Base-by-base conservation (phyloP, 257 asterid species). In the Nicotiana attenuata region DNA sequence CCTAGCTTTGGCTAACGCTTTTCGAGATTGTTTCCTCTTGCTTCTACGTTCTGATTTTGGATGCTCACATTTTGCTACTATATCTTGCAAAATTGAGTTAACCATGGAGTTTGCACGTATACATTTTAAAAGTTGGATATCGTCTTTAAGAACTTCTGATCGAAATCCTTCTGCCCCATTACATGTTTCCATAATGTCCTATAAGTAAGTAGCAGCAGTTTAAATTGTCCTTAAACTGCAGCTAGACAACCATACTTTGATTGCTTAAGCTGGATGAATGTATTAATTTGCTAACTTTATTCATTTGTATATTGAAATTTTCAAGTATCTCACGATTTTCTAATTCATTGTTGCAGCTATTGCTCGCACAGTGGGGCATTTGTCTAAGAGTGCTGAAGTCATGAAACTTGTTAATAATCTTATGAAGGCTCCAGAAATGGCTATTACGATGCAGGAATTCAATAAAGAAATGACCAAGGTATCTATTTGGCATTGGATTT, bases 381-480 rank as follows among this genome's bases (percentile, higher is more conserved):
- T 94, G 84, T 92, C 97, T 9, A 94, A 94, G 90, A 96, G 99
- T 86, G 97, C 99, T 68, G 99, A 96, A 84, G 99, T 96, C 77
- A 96, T 94, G 98, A 94, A 94, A 90, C 89, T 94, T 81, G 98
- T 94, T 82, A 94, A 96, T 86, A 91, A 94, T 88, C 97, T 96
- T 52, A 94, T 96, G 98, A 94, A 94, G 90, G 98, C 98, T 84
- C 98, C 99, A 38, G 91, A 93, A 86, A 89, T 96, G 76, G 98
- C 99, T 60, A 83, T 82, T 80, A 94, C 98, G 38, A 96, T 96
- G 98, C 95, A 87, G 83, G 97, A 94, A 85, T 96, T 94, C 88
- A 94, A 90, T 84, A 96, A 89, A 85, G 99, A 96, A 85, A 96
- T 96, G 98, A 90, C 97, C 0, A 96, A 94, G 97, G 99, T 96